phyloP scores from a whole-genome alignment of 768 basidiomycete species.

The Psilocybe subaeruginosa region DNA sequence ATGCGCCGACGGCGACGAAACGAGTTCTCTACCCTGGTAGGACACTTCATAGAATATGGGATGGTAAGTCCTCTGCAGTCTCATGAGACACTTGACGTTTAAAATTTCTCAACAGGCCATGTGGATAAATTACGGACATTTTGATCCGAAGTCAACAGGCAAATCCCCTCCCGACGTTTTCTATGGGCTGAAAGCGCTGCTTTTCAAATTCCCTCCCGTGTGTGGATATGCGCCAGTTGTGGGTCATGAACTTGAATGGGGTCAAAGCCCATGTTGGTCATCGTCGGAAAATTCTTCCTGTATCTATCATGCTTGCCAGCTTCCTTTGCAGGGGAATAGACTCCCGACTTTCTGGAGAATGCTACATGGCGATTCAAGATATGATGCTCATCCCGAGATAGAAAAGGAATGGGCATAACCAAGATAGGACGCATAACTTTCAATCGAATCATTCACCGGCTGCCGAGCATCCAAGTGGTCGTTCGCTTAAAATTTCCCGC shows the following conservation, averaged over 20 bases:
- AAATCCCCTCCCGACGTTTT: background rate
- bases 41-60: conserved; percentile 1
- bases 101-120: too few species aligned
- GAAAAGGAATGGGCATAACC: background rate
- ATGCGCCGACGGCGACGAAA: background rate
- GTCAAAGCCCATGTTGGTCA: too few species aligned
- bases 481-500: too few species aligned
- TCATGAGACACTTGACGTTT: too few species aligned
- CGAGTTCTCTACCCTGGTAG: background rate
- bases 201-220: conserved; percentile 5
- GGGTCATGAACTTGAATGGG: background rate
- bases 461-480: too few species aligned
- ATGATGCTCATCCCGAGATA: conserved; percentile 6
- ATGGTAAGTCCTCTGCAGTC: background rate
- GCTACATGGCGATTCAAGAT: background rate
- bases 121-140: too few species aligned
- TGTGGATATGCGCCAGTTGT: background rate
- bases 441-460: too few species aligned
- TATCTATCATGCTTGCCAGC: too few species aligned
- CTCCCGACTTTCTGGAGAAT: background rate
- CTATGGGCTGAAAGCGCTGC: conserved; percentile 4
- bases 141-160: too few species aligned
- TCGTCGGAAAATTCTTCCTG: too few species aligned
- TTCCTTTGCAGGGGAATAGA: background rate
- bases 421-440: too few species aligned